These are phyloP conservation scores for Mortierella alpina DNA, from an alignment of 192 early-diverging fungal species.

Conservation along the genomic window DNA sequence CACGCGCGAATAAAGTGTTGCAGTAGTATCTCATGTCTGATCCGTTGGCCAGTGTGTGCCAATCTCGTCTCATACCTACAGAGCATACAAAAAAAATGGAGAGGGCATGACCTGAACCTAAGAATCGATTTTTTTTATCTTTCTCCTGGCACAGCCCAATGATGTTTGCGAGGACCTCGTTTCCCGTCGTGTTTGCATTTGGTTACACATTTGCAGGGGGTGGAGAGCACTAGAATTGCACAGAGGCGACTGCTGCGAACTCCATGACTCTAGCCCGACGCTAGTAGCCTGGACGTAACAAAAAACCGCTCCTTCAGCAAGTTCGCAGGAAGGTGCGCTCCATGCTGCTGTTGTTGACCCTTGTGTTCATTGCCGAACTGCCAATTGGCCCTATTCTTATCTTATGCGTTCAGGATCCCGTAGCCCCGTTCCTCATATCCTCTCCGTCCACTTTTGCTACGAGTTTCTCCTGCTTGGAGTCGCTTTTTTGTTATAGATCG, in stretches of 20 bases:
- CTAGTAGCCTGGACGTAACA: neutral
- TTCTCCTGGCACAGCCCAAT: conserved; percentile 22
- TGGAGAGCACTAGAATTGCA: too few species aligned
- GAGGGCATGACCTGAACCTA: conserved; percentile 28
- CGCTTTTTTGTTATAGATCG: neutral
- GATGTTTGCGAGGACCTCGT: neutral
- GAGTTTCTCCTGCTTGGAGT: neutral
- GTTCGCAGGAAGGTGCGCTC: neutral
- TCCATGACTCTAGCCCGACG: neutral
- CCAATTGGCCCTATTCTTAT: conserved; percentile 48
- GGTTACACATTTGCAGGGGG: neutral
- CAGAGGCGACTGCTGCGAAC: too few species aligned
- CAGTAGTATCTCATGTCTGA: conserved; percentile 9
- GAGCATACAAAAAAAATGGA: neutral
- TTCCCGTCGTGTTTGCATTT: too few species aligned
- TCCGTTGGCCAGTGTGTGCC: conserved; percentile 15
- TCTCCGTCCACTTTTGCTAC: neutral
- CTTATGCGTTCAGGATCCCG: neutral
- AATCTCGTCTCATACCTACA: neutral
- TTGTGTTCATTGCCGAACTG: conserved; percentile 35
- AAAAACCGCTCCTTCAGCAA: neutral
- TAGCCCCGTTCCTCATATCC: neutral
- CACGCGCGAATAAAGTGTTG: conserved; percentile 15
- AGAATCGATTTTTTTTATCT: conserved; percentile 17
- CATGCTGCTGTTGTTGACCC: neutral